Evolutionary conservation across 2,329 filamentous ascomycete genomes (phyloP), one percentile per base, ranked within the genome.

Genomic region (Dactylellina cionopaga): DNA sequence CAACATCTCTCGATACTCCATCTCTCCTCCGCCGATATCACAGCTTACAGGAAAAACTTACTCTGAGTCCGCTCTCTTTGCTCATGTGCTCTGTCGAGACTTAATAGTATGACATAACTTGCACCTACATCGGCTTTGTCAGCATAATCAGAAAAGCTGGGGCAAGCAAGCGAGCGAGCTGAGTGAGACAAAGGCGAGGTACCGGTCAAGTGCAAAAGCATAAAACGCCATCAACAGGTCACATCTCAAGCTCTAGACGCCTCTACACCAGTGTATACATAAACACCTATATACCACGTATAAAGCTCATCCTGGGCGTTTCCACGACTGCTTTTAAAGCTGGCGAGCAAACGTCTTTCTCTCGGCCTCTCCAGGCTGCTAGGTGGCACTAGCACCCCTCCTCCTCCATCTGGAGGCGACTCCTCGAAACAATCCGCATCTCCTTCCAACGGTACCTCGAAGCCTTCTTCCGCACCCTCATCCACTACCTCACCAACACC

Each of bases 341-440:
- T 74, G 69, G 69, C 69, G 69, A 74, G 69, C 69, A 74, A 51
- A 74, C 69, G 69, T 56, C 46, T 74, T 35, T 74, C 69, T 51
- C 44, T 74, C 69, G 60, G 62, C 69, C 69, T 74, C 35, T 66
- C 69, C 41, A 74, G 69, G 69, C 60, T 74, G 69, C 56, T 74
- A 46, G 69, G 69, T 60, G 62, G 58, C 47, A 58, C 47, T 25
- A 70, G 51, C 63, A 68, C 46, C 56, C 56, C 62, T 46, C 46
- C 69, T 55, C 46, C 63, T 17, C 63, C 63, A 24, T 25, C 62
- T 17, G 46, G 22, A 15, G 25, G 44, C 51, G 56, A 71, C 46
- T 11, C 47, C 3, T 33, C n/a, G n/a, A n/a, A n/a, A n/a, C n/a
- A n/a, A n/a, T n/a, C n/a, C n/a, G n/a, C n/a, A n/a, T n/a, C n/a